These are phyloP conservation scores for Turnera subulata DNA, from an alignment of 345 rosid genomes.

Conservation along the genomic window DNA sequence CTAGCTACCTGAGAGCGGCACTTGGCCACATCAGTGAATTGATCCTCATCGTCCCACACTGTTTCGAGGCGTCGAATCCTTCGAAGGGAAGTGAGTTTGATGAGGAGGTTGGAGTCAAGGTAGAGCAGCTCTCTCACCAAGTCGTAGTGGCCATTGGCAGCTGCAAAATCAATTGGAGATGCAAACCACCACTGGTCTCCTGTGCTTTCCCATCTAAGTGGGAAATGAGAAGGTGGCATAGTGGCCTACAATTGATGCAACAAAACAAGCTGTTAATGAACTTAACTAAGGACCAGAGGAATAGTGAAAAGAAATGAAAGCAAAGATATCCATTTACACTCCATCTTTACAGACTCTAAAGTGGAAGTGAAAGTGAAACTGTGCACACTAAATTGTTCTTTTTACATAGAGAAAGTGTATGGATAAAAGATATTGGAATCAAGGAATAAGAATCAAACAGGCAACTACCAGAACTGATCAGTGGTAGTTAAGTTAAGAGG, in stretches of 20 bases:
- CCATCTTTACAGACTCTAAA: background rate
- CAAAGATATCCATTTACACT: background rate
- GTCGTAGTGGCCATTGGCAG: slow-evolving; percentile 87
- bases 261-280: background rate
- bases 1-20: slow-evolving; percentile 70
- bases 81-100: slow-evolving; percentile 95
- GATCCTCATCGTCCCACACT: slow-evolving; percentile 86
- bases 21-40: slow-evolving; percentile 52
- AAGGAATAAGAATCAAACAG: slow-evolving; percentile 2
- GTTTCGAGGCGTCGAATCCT: slow-evolving; percentile 95
- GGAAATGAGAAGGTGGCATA: slow-evolving; percentile 79
- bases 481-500: background rate
- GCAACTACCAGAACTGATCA: background rate
- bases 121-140: slow-evolving; percentile 79
- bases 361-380: background rate
- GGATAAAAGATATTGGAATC: slow-evolving; percentile 14
- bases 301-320: slow-evolving; percentile 3
- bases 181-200: slow-evolving; percentile 99
- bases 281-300: slow-evolving; percentile 6
- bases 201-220: slow-evolving; percentile 98
- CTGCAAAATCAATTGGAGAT: slow-evolving; percentile 94
- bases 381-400: background rate
- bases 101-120: slow-evolving; percentile 85
- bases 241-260: background rate
- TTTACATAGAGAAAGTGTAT: slow-evolving; percentile 6